phyloP scores from a whole-genome alignment of 1,284 basidiomycete genomes.

The Ganoderma resinaceum region DNA sequence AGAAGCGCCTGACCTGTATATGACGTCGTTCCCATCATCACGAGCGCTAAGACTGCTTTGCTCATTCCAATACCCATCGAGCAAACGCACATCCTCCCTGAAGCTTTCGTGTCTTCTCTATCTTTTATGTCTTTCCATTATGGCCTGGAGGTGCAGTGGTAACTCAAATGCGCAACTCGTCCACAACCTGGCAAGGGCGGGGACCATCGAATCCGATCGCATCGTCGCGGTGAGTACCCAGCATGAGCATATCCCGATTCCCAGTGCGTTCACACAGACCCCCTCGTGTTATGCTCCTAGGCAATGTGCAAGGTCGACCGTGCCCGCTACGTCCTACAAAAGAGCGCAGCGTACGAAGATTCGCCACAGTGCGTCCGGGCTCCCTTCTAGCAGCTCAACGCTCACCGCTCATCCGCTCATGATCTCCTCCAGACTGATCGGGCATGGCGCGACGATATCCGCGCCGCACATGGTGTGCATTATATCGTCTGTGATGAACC shows the following conservation, averaged over 20 bases:
- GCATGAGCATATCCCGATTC: neutral
- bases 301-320: conserved; percentile 81
- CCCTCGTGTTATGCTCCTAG: conserved; percentile 41
- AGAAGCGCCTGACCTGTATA: neutral
- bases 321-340: conserved; percentile 70
- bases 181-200: conserved; percentile 62
- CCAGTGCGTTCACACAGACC: neutral
- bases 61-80: neutral
- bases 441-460: conserved; percentile 85
- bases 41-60: neutral
- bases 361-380: conserved; percentile 72
- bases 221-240: conserved; percentile 44
- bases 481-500: conserved; percentile 5
- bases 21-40: neutral
- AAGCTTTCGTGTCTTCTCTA: neutral
- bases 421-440: conserved; percentile 63
- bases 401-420: neutral
- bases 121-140: no score
- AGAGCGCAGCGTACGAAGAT: conserved; percentile 74
- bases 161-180: conserved; percentile 76
- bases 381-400: conserved; percentile 7
- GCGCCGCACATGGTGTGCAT: conserved; percentile 85
- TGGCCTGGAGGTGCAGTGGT: conserved; percentile 87
- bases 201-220: conserved; percentile 62
- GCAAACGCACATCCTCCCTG: neutral